Evolutionary conservation across 805 yeast genomes (phyloP), one percentile per base, ranked within the genome.

Genomic region (Yamadazyma phyllophila): DNA sequence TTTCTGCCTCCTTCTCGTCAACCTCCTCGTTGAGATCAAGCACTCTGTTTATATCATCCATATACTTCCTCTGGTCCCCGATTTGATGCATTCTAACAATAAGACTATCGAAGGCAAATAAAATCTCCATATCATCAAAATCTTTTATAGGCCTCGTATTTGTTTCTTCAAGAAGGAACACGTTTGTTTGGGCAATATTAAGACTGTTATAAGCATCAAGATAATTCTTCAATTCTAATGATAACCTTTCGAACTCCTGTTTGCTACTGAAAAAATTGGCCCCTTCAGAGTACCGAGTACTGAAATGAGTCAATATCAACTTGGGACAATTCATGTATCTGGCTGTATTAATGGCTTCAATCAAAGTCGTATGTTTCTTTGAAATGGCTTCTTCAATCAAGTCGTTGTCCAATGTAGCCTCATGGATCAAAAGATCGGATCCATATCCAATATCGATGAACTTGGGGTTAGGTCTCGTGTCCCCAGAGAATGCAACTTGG

Each of bases 401-500:
- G 27, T 78, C 87, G 61, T 89, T 88, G 46, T 88, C 97, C 50
- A 94, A 76, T 0, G 99, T 88, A 0, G 97, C 91, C 62, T 94
- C 99, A 63, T 94, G 99, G 40, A 94, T 82, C 47, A 94, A 72
- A 40, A 94, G 62, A 58, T 89, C 92, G 24, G 88, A 78, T 10
- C 70, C 62, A 15, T 59, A 48, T 1, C 97, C 98, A 43, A 88
- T 77, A 2, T 67, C 72, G 0, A 85, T 79, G 63, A 90, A 90
- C 40, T 61, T 66, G 3, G 67, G 58, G 51, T 81, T 83, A 0
- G 99, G 99, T 56, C 97, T 78, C 0, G 98, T 88, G 60, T 94
- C 99, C 10, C 99, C 99, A 2, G 97, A 89, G 61, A 88, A 94
- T 0, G 97, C 84, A 1, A 91, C 71, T 54, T 80, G 85, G 69